Conservation (phyloP, 768 basidiomycete species). For the Lentinula guzmanii region DNA sequence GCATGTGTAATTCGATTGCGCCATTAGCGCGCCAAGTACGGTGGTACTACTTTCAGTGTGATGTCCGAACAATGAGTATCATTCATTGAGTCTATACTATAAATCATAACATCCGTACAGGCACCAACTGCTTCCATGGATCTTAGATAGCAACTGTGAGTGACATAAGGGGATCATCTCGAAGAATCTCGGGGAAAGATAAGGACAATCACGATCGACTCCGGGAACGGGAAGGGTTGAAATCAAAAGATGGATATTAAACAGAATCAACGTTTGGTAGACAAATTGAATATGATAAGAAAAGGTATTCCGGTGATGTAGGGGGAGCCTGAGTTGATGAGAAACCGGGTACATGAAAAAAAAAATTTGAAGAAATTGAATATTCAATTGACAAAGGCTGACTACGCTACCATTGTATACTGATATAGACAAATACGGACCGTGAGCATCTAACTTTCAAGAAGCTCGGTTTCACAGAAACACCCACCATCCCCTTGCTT, state of each 20-base stretch:
- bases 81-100: neutral
- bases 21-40: no score
- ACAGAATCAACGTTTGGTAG: neutral
- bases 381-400: neutral
- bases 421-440: neutral
- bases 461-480: neutral
- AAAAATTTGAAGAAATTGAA: neutral
- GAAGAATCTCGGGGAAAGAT: neutral
- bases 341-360: neutral
- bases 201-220: neutral
- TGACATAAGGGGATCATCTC: neutral
- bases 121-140: neutral
- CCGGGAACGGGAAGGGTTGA: neutral
- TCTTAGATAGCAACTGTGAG: neutral
- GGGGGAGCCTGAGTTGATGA: neutral
- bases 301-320: neutral
- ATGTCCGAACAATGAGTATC: neutral
- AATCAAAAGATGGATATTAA: neutral
- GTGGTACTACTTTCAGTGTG: no score
- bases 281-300: neutral
- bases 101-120: neutral
- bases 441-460: neutral
- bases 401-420: neutral
- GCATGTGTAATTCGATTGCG: no score
- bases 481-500: neutral